Evolutionary conservation across 2,329 filamentous ascomycete species (phyloP).

Genomic region (Tricladium varicosporioides): DNA sequence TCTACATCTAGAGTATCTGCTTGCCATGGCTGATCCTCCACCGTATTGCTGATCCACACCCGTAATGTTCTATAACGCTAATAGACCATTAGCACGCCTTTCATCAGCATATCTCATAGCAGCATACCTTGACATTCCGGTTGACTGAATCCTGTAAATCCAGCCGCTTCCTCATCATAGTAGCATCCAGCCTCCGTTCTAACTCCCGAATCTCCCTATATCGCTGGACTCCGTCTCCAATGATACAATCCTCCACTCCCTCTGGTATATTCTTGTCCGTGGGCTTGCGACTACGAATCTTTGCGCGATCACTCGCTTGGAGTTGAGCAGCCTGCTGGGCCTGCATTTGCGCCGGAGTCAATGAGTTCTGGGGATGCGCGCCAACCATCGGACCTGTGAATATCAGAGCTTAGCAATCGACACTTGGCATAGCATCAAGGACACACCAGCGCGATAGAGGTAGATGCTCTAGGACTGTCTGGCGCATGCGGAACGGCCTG

Average conservation of each 20-base stretch:
- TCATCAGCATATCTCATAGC: not conserved
- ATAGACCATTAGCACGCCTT: slow-evolving; percentile 13
- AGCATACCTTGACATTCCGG: slow-evolving; percentile 64
- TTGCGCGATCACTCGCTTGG: slow-evolving; percentile 64
- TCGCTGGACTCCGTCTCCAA: slow-evolving; percentile 77
- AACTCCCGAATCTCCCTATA: slow-evolving; percentile 84
- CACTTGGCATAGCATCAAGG: slow-evolving; percentile 9
- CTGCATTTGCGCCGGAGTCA: slow-evolving; percentile 55
- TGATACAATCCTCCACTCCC: slow-evolving; percentile 76
- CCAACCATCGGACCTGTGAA: slow-evolving; percentile 33
- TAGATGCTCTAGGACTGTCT: slow-evolving; percentile 14
- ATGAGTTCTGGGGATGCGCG: slow-evolving; percentile 36
- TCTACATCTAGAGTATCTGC: slow-evolving; percentile 65
- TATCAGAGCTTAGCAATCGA: slow-evolving; percentile 7
- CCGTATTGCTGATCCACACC: slow-evolving; percentile 93
- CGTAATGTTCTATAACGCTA: slow-evolving; percentile 80
- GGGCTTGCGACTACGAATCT: slow-evolving; percentile 81
- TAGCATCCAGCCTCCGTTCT: slow-evolving; percentile 85
- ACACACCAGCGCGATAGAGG: slow-evolving; percentile 8
- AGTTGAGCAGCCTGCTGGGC: slow-evolving; percentile 47
- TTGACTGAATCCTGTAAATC: slow-evolving; percentile 83
- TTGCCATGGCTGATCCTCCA: slow-evolving; percentile 94
- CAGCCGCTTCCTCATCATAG: slow-evolving; percentile 89
- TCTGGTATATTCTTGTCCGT: slow-evolving; percentile 95
- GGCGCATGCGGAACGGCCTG: slow-evolving; percentile 13